Percentiles rank a stretch among this genome's conserved stretches.
phyloP scores from a whole-genome alignment of 768 basidiomycete genomes.

The Russula sp. region DNA sequence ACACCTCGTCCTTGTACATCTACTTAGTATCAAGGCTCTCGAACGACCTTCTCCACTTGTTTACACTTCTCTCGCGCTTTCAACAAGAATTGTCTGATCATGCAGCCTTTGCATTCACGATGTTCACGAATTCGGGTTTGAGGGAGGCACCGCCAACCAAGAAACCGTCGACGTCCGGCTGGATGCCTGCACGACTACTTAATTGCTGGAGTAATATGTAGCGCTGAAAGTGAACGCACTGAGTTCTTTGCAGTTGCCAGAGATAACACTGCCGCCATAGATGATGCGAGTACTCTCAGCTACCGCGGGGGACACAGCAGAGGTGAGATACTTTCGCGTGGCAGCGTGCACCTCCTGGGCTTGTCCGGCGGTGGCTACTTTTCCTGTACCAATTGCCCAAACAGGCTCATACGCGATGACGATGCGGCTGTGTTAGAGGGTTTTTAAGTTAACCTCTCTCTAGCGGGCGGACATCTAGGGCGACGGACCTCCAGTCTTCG shows the following conservation, averaged over 20 bases:
- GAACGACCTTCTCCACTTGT: background rate
- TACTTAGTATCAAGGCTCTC: background rate
- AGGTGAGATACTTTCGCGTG: slow-evolving; percentile 67
- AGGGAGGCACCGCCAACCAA: slow-evolving; percentile 96
- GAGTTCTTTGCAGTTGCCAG: slow-evolving; percentile 81
- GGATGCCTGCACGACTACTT: slow-evolving; percentile 41
- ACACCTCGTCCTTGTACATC: background rate
- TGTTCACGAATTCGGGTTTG: slow-evolving; percentile 93
- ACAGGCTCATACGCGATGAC: slow-evolving; percentile 97
- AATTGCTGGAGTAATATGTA: background rate
- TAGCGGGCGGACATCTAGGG: background rate
- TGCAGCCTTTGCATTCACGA: slow-evolving; percentile 62
- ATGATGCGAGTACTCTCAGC: slow-evolving; percentile 78
- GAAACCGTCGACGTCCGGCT: slow-evolving; percentile 92
- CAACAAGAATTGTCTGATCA: background rate
- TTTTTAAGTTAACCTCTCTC: background rate
- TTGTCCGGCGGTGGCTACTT: slow-evolving; percentile 85
- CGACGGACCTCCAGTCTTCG: slow-evolving; percentile 71
- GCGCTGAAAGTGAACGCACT: slow-evolving; percentile 41
- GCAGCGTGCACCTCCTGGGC: slow-evolving; percentile 89
- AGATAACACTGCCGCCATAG: slow-evolving; percentile 93
- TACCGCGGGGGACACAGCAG: slow-evolving; percentile 56
- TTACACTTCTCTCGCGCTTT: background rate
- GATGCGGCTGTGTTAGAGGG: slow-evolving; percentile 51
- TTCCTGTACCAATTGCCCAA: slow-evolving; percentile 98